phyloP scores from a whole-genome alignment of 768 basidiomycete genomes.

The Tricholoma matsutake region DNA sequence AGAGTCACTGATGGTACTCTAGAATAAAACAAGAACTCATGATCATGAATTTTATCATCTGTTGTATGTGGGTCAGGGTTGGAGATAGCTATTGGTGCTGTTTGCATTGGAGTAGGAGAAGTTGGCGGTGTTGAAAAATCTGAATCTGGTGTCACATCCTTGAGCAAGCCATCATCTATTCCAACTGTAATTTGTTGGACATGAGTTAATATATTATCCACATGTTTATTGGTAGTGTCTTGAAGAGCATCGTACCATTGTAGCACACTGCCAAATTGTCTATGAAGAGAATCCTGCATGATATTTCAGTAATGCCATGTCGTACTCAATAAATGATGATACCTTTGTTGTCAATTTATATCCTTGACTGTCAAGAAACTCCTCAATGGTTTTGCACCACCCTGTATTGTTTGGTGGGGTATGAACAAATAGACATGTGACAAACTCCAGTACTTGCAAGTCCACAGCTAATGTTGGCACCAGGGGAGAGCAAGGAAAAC shows the following conservation, averaged over 20 bases:
- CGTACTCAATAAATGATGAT: background rate
- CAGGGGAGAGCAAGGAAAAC: no score
- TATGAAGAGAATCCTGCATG: slow-evolving; percentile 13
- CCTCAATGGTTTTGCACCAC: slow-evolving; percentile 25
- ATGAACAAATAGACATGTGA: no score
- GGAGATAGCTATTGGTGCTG: no score
- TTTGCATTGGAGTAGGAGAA: no score
- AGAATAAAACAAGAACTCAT: background rate
- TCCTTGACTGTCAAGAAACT: slow-evolving; percentile 17
- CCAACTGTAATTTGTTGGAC: background rate
- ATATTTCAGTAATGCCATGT: no score
- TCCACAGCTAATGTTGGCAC: no score
- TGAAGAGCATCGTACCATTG: slow-evolving; percentile 23
- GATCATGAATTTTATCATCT: background rate
- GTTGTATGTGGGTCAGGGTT: background rate
- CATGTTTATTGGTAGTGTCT: slow-evolving; percentile 7
- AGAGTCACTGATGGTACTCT: background rate
- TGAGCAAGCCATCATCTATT: no score
- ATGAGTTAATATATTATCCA: no score
- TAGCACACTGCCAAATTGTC: slow-evolving; percentile 22
- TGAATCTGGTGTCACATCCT: no score
- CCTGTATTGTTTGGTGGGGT: slow-evolving; percentile 26
- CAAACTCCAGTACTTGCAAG: no score
- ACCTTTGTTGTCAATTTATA: slow-evolving; percentile 20
- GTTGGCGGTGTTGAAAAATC: no score